Conservation (phyloP, 2,329 filamentous ascomycete genomes). For the Corinectria fuckeliana region DNA sequence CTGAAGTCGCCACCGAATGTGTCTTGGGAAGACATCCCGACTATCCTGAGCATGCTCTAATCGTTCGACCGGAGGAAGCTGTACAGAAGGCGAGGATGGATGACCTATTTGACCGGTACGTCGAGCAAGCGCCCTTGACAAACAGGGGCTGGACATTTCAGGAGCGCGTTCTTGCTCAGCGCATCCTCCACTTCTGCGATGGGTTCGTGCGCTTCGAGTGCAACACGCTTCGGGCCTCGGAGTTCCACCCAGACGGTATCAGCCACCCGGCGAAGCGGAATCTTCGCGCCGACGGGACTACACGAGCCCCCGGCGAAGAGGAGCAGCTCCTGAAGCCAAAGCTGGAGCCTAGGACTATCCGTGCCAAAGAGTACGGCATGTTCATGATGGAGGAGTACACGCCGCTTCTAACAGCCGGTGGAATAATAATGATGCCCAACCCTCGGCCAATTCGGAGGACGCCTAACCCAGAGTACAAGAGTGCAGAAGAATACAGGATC, state of each 20-base stretch:
- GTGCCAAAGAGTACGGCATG: too few species aligned
- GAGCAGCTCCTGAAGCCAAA: background rate
- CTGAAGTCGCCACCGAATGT: background rate
- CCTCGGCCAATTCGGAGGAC: background rate
- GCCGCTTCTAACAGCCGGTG: background rate
- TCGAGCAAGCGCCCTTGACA: background rate
- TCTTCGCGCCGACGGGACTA: background rate
- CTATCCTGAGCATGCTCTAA: background rate
- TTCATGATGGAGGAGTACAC: background rate
- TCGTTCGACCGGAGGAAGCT: background rate
- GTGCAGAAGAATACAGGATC: background rate
- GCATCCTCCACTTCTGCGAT: conserved; percentile 1
- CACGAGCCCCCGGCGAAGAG: background rate
- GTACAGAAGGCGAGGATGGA: background rate
- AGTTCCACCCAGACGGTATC: background rate
- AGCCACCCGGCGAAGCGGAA: background rate
- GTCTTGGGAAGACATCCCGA: background rate
- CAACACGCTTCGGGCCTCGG: background rate
- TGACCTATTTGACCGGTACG: background rate
- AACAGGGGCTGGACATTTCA: conserved; percentile 5
- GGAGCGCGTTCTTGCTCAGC: background rate
- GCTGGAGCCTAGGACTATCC: background rate
- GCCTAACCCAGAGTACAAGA: background rate
- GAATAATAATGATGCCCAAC: background rate
- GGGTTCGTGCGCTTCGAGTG: background rate